A percentile compares a stretch with the other conserved stretches of the same genome.
These are phyloP conservation scores for Thermomyces lanuginosus DNA, from an alignment of 2,329 filamentous ascomycete genomes.

Conservation along the genomic window DNA sequence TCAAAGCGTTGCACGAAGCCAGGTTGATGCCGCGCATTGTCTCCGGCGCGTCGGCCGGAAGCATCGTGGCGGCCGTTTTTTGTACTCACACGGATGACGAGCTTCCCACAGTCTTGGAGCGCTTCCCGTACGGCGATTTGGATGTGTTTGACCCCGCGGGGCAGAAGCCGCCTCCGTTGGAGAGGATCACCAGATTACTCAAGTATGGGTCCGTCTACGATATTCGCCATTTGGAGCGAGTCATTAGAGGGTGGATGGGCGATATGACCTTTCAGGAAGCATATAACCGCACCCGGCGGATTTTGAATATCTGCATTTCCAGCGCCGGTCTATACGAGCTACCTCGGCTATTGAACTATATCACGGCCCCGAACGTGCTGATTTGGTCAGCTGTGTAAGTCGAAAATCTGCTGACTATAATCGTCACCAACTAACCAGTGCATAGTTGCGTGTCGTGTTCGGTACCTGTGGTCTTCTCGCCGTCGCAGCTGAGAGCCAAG, in stretches of 20 bases:
- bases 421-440: constrained; percentile 1
- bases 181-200: constrained; percentile 54
- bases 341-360: constrained; percentile 74
- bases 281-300: constrained; percentile 81
- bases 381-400: constrained; percentile 81
- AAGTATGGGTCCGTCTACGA: constrained; percentile 77
- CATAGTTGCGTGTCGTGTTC: constrained; percentile 72
- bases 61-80: constrained; percentile 67
- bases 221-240: constrained; percentile 60
- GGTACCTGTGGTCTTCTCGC: constrained; percentile 70
- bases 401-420: constrained; percentile 1
- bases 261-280: constrained; percentile 92
- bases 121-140: constrained; percentile 65
- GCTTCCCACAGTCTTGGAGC: constrained; percentile 50
- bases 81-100: constrained; percentile 66
- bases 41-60: constrained; percentile 73
- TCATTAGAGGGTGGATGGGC: constrained; percentile 66
- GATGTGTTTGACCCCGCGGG: constrained; percentile 57
- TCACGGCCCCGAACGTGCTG: constrained; percentile 84
- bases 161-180: constrained; percentile 45
- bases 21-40: constrained; percentile 69
- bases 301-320: constrained; percentile 88
- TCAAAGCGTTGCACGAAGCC: constrained; percentile 63
- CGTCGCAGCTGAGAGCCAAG: constrained; percentile 65
- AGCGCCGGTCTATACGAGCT: constrained; percentile 75